Evolutionary conservation across 441 rosid species (phyloP).

Genomic region (Populus hybrid): DNA sequence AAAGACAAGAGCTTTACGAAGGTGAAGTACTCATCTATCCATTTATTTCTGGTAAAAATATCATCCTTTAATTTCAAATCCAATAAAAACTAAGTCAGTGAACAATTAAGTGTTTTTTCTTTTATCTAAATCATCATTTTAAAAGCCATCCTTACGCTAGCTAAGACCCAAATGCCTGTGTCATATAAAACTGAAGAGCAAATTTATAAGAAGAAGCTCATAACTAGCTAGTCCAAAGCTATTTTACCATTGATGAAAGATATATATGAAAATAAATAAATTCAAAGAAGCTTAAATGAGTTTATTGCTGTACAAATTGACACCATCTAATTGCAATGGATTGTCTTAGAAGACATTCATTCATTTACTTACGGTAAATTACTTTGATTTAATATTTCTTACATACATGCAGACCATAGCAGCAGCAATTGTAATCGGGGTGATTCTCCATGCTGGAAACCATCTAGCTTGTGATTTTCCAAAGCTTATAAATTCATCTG

Average conservation of each 20-base stretch:
- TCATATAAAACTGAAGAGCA: not conserved
- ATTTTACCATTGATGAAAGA: not conserved
- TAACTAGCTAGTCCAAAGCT: not conserved
- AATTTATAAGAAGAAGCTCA: no score
- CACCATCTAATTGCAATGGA: not conserved
- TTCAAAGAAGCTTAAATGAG: not conserved
- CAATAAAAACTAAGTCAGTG: no score
- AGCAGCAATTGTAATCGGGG: conserved; percentile 70
- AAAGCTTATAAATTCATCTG: conserved; percentile 50
- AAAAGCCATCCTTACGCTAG: not conserved
- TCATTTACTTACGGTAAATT: not conserved
- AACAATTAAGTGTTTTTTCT: no score
- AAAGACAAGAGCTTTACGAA: no score
- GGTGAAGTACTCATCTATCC: no score
- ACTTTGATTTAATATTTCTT: not conserved
- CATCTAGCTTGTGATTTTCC: conserved; percentile 94
- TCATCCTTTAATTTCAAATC: no score
- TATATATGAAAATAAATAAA: no score
- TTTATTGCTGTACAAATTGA: not conserved
- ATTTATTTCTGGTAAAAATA: no score
- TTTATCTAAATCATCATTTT: not conserved
- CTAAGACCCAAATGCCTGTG: not conserved
- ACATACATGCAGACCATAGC: conserved; percentile 68
- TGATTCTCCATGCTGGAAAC: conserved; percentile 78
- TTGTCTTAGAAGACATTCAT: no score